Conservation (phyloP, 768 basidiomycete genomes). For the Amanita exitialis region DNA sequence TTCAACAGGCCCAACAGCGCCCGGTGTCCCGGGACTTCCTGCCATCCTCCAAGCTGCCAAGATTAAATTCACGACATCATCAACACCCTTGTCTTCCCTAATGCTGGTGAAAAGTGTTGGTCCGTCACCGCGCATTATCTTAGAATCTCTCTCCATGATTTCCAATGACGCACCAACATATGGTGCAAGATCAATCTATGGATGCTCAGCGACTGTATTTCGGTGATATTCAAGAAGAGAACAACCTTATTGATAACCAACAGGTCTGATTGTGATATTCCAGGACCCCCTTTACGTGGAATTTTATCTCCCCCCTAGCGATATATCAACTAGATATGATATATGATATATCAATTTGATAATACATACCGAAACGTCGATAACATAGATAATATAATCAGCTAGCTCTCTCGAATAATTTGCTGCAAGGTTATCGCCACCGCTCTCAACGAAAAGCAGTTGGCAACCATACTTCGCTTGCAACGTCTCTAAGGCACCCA, state of each 20-base stretch:
- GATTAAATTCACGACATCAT: conserved; percentile 73
- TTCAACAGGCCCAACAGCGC: conserved; percentile 30
- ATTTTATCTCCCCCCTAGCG: conserved; percentile 92
- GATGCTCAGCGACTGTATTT: background rate
- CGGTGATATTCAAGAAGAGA: background rate
- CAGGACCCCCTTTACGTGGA: conserved; percentile 95
- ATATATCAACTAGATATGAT: conserved; percentile 1
- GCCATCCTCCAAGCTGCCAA: conserved; percentile 84
- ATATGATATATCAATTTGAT: background rate
- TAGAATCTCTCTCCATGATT: conserved; percentile 92
- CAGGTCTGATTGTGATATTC: conserved; percentile 92
- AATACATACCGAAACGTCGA: conserved; percentile 60
- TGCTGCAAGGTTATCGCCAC: conserved; percentile 94
- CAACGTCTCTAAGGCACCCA: conserved; percentile 90
- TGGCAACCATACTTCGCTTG: conserved; percentile 89
- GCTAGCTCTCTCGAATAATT: conserved; percentile 96
- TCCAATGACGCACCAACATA: conserved; percentile 88
- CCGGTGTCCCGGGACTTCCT: conserved; percentile 59
- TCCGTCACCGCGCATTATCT: conserved; percentile 87
- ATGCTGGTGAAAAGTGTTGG: conserved; percentile 90
- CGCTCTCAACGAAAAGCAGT: conserved; percentile 89
- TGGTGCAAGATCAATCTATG: conserved; percentile 85
- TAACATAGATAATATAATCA: conserved; percentile 94
- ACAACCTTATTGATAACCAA: conserved; percentile 89
- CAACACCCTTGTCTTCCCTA: conserved; percentile 66